A percentile compares a stretch with the other conserved stretches of the same genome.
These are phyloP conservation scores for Pittosporum tobira DNA, from an alignment of 129 eudicot genomes.

Conservation along the genomic window DNA sequence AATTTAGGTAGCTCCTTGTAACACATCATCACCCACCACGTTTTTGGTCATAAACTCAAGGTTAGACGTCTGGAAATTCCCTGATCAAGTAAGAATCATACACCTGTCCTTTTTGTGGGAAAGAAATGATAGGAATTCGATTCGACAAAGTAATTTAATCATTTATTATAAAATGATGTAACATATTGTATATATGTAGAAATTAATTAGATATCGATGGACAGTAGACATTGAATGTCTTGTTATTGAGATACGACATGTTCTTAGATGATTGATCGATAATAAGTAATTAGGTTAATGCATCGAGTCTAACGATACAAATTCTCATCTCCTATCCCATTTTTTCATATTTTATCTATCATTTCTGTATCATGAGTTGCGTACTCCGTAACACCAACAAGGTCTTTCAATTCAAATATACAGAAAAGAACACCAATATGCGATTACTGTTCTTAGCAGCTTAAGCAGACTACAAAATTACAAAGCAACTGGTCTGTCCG, in stretches of 20 bases:
- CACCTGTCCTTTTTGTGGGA: neutral
- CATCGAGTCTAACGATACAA: no score
- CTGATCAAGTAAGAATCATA: slow-evolving; percentile 16
- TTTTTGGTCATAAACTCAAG: slow-evolving; percentile 4
- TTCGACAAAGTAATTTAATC: no score
- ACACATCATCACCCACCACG: slow-evolving; percentile 5
- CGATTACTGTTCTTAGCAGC: slow-evolving; percentile 6
- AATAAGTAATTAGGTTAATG: no score
- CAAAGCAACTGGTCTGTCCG: slow-evolving; percentile 8
- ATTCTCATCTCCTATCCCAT: no score
- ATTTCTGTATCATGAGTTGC: no score
- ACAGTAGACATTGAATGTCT: no score
- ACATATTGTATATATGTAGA: no score
- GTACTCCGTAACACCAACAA: slow-evolving; percentile 9
- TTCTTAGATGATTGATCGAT: no score
- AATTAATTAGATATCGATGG: no score
- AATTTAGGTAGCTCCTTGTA: neutral
- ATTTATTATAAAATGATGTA: no score
- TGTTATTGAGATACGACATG: no score
- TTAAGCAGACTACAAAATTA: slow-evolving; percentile 12
- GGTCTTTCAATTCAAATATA: slow-evolving; percentile 4
- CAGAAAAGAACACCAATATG: neutral
- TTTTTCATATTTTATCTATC: no score
- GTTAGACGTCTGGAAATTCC: slow-evolving; percentile 10
- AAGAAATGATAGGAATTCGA: slow-evolving; percentile 2